phyloP scores from a whole-genome alignment of 305 asterid species.

The Fraxinus sp. region DNA sequence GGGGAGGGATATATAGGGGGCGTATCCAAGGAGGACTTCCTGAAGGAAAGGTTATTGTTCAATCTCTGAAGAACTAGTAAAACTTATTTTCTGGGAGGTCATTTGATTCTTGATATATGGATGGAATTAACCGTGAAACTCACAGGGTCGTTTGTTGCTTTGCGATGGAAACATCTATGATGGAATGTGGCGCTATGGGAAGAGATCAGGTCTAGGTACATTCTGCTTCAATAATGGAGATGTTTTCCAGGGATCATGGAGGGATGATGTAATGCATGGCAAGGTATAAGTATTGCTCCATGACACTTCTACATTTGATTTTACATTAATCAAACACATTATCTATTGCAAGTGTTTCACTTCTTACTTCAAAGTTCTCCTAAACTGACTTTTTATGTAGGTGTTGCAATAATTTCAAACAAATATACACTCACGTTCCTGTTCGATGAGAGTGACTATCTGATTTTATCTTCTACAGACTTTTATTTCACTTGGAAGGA shows the following conservation, averaged over 20 bases:
- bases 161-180: constrained; percentile 86
- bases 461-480: neutral
- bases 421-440: neutral
- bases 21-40: constrained; percentile 97
- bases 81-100: constrained; percentile 18
- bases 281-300: constrained; percentile 54
- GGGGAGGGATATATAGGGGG: constrained; percentile 88
- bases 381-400: constrained; percentile 5
- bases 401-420: neutral
- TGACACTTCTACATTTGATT: constrained; percentile 13
- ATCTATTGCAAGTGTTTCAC: constrained; percentile 1
- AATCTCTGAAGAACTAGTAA: constrained; percentile 20
- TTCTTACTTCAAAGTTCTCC: neutral
- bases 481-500: neutral
- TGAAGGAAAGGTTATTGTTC: constrained; percentile 85
- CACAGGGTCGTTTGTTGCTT: constrained; percentile 81
- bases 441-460: neutral
- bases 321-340: neutral
- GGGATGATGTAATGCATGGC: constrained; percentile 97
- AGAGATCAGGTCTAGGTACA: constrained; percentile 90
- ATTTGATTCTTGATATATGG: neutral
- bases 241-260: constrained; percentile 93
- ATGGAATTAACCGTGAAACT: constrained; percentile 19
- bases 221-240: constrained; percentile 87
- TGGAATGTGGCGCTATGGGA: constrained; percentile 97